These are phyloP conservation scores for Colletotrichum sp. DNA, from an alignment of 2,329 filamentous ascomycete species.

Conservation along the genomic window DNA sequence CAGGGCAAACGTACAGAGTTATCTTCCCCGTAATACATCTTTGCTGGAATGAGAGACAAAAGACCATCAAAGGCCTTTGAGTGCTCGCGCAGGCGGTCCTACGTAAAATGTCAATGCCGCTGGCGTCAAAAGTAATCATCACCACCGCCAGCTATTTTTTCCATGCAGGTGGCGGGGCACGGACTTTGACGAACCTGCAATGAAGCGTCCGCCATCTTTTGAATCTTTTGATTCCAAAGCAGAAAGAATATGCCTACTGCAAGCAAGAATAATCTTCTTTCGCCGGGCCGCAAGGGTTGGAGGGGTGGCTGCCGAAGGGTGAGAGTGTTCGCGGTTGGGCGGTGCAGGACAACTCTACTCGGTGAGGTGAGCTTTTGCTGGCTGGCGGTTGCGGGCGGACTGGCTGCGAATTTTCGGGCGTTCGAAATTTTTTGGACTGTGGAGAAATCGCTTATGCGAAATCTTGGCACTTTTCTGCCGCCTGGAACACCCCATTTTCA, in stretches of 20 bases:
- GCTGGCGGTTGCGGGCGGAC: slow-evolving; percentile 12
- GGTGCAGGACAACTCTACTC: slow-evolving; percentile 4
- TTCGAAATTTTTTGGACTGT: slow-evolving; percentile 25
- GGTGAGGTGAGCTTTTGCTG: slow-evolving; percentile 6
- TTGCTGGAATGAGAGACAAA: slow-evolving; percentile 86
- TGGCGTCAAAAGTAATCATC: neutral
- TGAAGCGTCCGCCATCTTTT: slow-evolving; percentile 48
- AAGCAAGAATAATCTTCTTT: neutral
- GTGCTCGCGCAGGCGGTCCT: slow-evolving; percentile 36
- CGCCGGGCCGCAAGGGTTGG: neutral
- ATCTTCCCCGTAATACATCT: slow-evolving; percentile 89
- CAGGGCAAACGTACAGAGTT: slow-evolving; percentile 68
- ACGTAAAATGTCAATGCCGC: slow-evolving; percentile 7
- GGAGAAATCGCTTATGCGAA: slow-evolving; percentile 25
- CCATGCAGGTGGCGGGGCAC: slow-evolving; percentile 21
- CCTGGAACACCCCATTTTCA: neutral
- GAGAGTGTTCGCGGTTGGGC: neutral
- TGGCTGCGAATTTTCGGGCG: slow-evolving; percentile 21
- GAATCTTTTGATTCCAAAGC: neutral
- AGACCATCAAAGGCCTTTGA: slow-evolving; percentile 85
- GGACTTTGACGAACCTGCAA: slow-evolving; percentile 47
- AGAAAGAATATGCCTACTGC: neutral
- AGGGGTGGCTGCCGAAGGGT: neutral
- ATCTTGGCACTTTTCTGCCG: slow-evolving; percentile 23
- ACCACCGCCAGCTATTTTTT: neutral